Evolutionary conservation across 305 asterid species (phyloP), one percentile per base, ranked within the genome.

Genomic region (Fraxinus angustifolia): DNA sequence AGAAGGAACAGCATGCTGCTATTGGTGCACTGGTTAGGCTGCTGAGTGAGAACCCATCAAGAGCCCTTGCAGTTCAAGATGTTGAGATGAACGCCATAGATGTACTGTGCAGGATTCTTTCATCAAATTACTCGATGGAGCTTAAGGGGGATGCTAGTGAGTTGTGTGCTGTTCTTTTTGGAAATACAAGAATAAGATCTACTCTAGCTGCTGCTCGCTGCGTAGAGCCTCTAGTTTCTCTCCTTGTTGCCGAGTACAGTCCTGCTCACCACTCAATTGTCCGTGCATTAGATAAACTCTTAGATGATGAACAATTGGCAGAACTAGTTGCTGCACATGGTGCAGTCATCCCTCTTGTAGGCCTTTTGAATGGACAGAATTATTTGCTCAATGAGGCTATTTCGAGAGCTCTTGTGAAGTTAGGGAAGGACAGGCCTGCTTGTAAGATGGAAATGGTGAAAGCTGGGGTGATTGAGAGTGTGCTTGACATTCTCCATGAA

Each of bases 1-100:
- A 96, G 92, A 96, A 95, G 84, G 99, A 96, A 89, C 99, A 96
- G 75, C 99, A 96, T 84, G 99, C 99, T 85, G 98, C 98, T 76
- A 94, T 96, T 80, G 98, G 98, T 79, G 99, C 99, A 67, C 85
- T 96, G 85, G 92, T 94, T 81, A 88, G 97, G 84, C 87, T 96
- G 81, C 91, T 96, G 84, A 93, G 92, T 76, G 99, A 96, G 82
- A 96, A 96, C 87, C 96, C 98, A 56, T 94, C 98, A 10, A 92
- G 90, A 86, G 98, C 97, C 80, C 97, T 96, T 82, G 97, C 92
- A 23, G 98, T 96, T 79, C 98, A 94, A 77, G 99, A 96, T 82
- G 93, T 93, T 75, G 99, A 96, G 92, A 92, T 94, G 98, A 94
- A 93, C 81, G 99, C 98, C 1, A 93, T 96, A 35, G 99, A 96